Percentiles rank a stretch among this genome's conserved stretches.
These are phyloP conservation scores for Pyrenochaeta sp. DNA, from an alignment of 2,329 filamentous ascomycete species.

Conservation along the genomic window DNA sequence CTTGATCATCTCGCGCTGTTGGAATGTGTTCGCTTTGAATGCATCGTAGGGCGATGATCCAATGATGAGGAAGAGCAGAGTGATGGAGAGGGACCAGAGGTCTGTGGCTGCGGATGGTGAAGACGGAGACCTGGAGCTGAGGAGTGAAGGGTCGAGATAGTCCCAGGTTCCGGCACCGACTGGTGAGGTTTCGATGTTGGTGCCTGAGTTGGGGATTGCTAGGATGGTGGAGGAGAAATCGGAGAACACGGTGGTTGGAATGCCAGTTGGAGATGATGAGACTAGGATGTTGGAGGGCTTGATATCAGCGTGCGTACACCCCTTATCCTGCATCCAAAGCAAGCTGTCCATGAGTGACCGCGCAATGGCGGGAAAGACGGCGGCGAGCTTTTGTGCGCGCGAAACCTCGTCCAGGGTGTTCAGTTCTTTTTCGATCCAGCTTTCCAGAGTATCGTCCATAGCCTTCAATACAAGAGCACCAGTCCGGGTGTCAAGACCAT, in stretches of 20 bases:
- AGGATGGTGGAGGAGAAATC: slow-evolving; percentile 55
- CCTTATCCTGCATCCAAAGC: slow-evolving; percentile 52
- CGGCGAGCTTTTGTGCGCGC: slow-evolving; percentile 47
- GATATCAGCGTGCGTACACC: slow-evolving; percentile 56
- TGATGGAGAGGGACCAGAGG: slow-evolving; percentile 57
- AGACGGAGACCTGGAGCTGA: slow-evolving; percentile 24
- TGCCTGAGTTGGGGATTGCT: slow-evolving; percentile 8
- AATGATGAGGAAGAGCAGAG: slow-evolving; percentile 53
- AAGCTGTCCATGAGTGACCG: slow-evolving; percentile 52
- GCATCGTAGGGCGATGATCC: slow-evolving; percentile 53
- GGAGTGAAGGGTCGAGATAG: slow-evolving; percentile 52
- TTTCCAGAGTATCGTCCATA: slow-evolving; percentile 44
- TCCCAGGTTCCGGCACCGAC: slow-evolving; percentile 58
- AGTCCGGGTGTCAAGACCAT: slow-evolving; percentile 41
- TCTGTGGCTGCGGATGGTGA: slow-evolving; percentile 50
- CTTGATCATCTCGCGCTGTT: slow-evolving; percentile 56
- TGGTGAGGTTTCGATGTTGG: slow-evolving; percentile 25
- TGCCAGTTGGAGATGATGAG: slow-evolving; percentile 13
- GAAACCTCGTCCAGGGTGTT: slow-evolving; percentile 31
- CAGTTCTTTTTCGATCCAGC: slow-evolving; percentile 40
- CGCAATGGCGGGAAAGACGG: slow-evolving; percentile 52
- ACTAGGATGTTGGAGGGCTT: slow-evolving; percentile 59
- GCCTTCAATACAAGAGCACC: slow-evolving; percentile 43
- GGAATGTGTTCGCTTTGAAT: slow-evolving; percentile 51
- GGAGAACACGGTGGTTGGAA: slow-evolving; percentile 45